phyloP scores from a whole-genome alignment of 2,329 filamentous ascomycete genomes.

The Bisporella sp. region DNA sequence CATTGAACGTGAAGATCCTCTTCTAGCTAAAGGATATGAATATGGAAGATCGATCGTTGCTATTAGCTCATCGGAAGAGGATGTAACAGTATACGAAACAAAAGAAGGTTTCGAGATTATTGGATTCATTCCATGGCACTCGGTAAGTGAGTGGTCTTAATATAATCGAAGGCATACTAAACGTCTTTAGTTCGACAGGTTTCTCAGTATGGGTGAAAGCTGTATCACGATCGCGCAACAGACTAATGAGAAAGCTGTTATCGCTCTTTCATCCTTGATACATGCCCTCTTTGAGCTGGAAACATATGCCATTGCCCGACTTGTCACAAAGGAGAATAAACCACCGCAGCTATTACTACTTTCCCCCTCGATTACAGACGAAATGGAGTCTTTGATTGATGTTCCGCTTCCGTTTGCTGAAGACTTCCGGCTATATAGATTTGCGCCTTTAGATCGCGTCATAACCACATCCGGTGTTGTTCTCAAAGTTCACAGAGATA shows the following conservation, averaged over 20 bases:
- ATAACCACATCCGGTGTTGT: slow-evolving; percentile 79
- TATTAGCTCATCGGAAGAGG: slow-evolving; percentile 79
- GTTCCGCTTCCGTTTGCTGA: slow-evolving; percentile 89
- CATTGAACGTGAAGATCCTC: slow-evolving; percentile 62
- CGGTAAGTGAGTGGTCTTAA: slow-evolving; percentile 39
- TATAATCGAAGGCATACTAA: slow-evolving; percentile 4
- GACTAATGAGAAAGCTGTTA: slow-evolving; percentile 70
- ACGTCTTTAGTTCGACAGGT: slow-evolving; percentile 62
- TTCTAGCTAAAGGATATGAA: slow-evolving; percentile 82
- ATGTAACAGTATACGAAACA: slow-evolving; percentile 83
- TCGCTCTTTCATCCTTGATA: slow-evolving; percentile 84
- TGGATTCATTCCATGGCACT: slow-evolving; percentile 72
- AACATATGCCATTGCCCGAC: slow-evolving; percentile 76
- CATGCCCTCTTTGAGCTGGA: slow-evolving; percentile 81
- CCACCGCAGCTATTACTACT: slow-evolving; percentile 72
- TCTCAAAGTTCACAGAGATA: slow-evolving; percentile 72
- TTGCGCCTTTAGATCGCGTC: slow-evolving; percentile 82
- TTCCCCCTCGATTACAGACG: slow-evolving; percentile 69
- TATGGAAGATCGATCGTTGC: slow-evolving; percentile 90
- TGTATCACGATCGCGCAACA: slow-evolving; percentile 72
- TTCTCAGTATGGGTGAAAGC: slow-evolving; percentile 76
- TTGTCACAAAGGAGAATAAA: slow-evolving; percentile 79
- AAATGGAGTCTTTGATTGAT: slow-evolving; percentile 82
- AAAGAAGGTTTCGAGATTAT: slow-evolving; percentile 70
- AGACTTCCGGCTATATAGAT: slow-evolving; percentile 83